A percentile compares a stretch with the other conserved stretches of the same genome.
Conservation (phyloP, 2,329 filamentous ascomycete species). For the Aspergillus viridinutans region DNA sequence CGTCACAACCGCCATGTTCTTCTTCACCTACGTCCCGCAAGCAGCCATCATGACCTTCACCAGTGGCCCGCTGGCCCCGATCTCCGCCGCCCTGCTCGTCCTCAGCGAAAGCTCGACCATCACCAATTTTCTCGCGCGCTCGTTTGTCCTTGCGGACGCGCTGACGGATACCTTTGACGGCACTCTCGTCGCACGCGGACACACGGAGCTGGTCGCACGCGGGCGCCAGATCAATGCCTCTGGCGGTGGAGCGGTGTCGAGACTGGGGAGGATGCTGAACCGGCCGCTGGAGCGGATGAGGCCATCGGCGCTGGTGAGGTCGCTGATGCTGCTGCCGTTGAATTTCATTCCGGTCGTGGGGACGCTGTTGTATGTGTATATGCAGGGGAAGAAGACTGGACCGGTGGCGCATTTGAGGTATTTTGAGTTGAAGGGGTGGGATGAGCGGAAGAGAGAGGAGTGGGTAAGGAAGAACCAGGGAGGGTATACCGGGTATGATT, state of each 20-base stretch:
- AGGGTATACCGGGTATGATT: conserved; percentile 73
- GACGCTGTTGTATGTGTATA: conserved; percentile 70
- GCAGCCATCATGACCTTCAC: conserved; percentile 77
- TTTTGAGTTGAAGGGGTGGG: conserved; percentile 88
- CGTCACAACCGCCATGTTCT: conserved; percentile 77
- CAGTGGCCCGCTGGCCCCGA: conserved; percentile 67
- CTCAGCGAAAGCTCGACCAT: conserved; percentile 54
- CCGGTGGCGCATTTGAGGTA: conserved; percentile 62
- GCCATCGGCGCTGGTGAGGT: conserved; percentile 63
- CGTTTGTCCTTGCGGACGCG: conserved; percentile 75
- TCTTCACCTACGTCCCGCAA: conserved; percentile 82
- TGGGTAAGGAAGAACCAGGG: conserved; percentile 68
- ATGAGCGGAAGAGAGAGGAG: conserved; percentile 56
- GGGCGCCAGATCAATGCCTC: conserved; percentile 66
- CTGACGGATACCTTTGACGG: conserved; percentile 88
- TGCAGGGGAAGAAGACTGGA: conserved; percentile 62
- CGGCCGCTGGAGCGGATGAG: conserved; percentile 50
- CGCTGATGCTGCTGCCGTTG: conserved; percentile 80
- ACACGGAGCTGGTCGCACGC: conserved; percentile 62
- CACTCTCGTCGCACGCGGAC: conserved; percentile 52
- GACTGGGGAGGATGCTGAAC: conserved; percentile 54
- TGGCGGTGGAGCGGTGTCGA: conserved; percentile 47
- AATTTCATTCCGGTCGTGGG: conserved; percentile 92
- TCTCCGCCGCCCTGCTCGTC: conserved; percentile 57
- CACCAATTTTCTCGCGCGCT: conserved; percentile 55